Conservation (phyloP, 257 asterid species). For the Solanum paucissectum region DNA sequence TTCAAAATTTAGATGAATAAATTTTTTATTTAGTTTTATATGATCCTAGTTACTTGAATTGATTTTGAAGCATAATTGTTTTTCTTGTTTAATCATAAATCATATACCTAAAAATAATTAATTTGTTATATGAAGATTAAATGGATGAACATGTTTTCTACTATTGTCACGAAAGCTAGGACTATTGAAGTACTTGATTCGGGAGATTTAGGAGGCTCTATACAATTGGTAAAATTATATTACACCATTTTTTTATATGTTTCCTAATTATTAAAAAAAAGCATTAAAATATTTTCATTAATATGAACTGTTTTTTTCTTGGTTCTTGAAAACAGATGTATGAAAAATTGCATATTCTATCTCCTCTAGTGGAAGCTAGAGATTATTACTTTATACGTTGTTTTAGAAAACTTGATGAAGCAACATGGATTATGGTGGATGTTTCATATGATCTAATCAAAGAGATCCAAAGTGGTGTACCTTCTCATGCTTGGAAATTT, state of each 20-base stretch:
- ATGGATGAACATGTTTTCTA: conserved; percentile 54
- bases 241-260: background rate
- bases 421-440: conserved; percentile 48
- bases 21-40: no score
- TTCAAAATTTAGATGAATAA: no score
- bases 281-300: background rate
- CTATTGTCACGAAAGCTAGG: conserved; percentile 36
- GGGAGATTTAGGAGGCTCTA: conserved; percentile 28
- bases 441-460: conserved; percentile 39
- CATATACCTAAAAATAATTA: background rate
- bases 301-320: background rate
- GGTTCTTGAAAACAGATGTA: background rate
- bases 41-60: background rate
- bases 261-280: background rate
- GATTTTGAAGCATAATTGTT: background rate
- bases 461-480: conserved; percentile 22
- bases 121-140: conserved; percentile 26
- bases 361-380: conserved; percentile 17
- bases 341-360: no score
- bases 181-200: conserved; percentile 38
- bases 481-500: conserved; percentile 43
- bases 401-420: conserved; percentile 29
- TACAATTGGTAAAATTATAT: conserved; percentile 8
- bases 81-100: background rate
- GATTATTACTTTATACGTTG: conserved; percentile 51